Conservation (phyloP, 2,329 filamentous ascomycete species). For the Pseudophaeomoniella oleicola region DNA sequence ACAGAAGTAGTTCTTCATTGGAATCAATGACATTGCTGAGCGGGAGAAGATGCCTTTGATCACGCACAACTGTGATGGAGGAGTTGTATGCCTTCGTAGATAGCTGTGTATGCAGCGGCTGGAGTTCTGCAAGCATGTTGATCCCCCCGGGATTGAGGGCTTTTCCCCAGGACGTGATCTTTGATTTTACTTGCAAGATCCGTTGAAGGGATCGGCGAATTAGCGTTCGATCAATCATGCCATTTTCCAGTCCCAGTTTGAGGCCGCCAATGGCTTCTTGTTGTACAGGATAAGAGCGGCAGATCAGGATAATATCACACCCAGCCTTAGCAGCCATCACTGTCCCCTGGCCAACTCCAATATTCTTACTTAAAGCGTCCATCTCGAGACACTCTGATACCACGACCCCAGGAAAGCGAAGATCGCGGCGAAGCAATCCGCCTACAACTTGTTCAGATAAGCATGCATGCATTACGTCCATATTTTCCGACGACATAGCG, state of each 20-base stretch:
- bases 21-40: slow-evolving; percentile 67
- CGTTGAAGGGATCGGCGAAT: slow-evolving; percentile 68
- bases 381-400: slow-evolving; percentile 94
- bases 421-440: slow-evolving; percentile 70
- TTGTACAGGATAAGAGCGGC: slow-evolving; percentile 74
- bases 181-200: slow-evolving; percentile 66
- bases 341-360: slow-evolving; percentile 90
- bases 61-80: slow-evolving; percentile 83
- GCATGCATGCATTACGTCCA: slow-evolving; percentile 93
- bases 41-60: slow-evolving; percentile 73
- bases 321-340: slow-evolving; percentile 97
- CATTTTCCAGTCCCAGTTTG: slow-evolving; percentile 78
- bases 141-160: slow-evolving; percentile 79
- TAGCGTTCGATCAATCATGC: slow-evolving; percentile 67
- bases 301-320: slow-evolving; percentile 81
- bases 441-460: slow-evolving; percentile 87
- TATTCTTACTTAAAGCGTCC: slow-evolving; percentile 89
- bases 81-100: slow-evolving; percentile 80
- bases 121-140: slow-evolving; percentile 60
- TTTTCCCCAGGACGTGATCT: slow-evolving; percentile 79
- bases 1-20: slow-evolving; percentile 74
- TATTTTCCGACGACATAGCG: slow-evolving; percentile 76
- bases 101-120: slow-evolving; percentile 65
- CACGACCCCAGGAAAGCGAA: slow-evolving; percentile 81
- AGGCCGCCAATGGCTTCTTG: slow-evolving; percentile 83